Base-by-base conservation (phyloP, 2,329 filamentous ascomycete species). In the Cytospora paraplurivora region DNA sequence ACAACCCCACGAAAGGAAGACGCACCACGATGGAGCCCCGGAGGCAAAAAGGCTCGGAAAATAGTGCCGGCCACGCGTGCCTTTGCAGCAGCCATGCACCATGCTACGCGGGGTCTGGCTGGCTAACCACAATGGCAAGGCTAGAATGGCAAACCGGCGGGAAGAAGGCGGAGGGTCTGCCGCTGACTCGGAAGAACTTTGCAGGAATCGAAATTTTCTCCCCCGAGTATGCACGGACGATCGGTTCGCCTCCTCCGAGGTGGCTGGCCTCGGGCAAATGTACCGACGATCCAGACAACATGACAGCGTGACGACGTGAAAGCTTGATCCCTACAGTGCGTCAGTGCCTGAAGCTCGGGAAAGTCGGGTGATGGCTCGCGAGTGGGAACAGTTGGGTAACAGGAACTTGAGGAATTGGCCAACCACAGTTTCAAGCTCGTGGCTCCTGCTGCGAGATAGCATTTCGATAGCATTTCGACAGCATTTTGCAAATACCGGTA, bases 351-450 rank as follows among this genome's bases (percentile, higher is more conserved):
- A 4, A 27, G 2, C 27, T 27, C 27, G 27, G 27, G 27, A 4
- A 27, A 32, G 50, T 63, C 56, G 47, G 62, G 55, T 19, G 62
- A 37, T 50, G 50, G 50, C 33, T 57, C 33, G 1, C 2, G n/a
- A 21, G 63, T 62, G 63, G 63, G 32, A 50, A 54, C 59, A 38
- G 54, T 65, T 62, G 34, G 38, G 59, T 65, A 65, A 65, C 47
- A 51, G 49, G n/a, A 65, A 65, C 13, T 15, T 10, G 1, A 34
- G 27, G 55, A 62, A 65, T 62, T 65, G 59, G 63, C 55, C 41
- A 59, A 17, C 38, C 32, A 54, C 38, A n/a, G 37, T 50, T 65
- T 62, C 62, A 15, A 57, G 62, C 62, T 64, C 51, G 58, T 64
- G 62, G 62, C 27, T 27, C 27, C 27, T 27, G 27, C 21, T 13